Conservation (phyloP, 2,329 filamentous ascomycete genomes). For the Metarhizium sp. region DNA sequence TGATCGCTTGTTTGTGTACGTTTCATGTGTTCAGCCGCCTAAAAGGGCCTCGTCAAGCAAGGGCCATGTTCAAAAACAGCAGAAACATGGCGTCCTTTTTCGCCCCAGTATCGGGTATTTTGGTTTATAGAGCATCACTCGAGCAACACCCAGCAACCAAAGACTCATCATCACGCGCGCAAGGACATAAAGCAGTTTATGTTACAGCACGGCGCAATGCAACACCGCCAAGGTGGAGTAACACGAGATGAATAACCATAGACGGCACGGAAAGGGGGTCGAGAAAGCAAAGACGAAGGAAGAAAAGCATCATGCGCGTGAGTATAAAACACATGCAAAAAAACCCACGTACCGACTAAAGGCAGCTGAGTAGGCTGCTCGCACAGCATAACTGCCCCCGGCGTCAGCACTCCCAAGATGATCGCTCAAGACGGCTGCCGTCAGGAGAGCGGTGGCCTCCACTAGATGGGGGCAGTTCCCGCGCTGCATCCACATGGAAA, state of each 20-base stretch:
- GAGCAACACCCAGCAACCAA: not conserved
- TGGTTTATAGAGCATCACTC: no score
- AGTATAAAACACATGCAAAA: not conserved
- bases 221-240: not conserved
- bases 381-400: slow-evolving; percentile 45
- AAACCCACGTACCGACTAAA: slow-evolving; percentile 54
- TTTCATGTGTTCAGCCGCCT: not conserved
- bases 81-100: no score
- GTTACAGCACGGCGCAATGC: not conserved
- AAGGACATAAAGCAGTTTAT: no score
- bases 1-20: not conserved
- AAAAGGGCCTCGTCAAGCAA: not conserved
- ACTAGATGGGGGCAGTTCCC: slow-evolving; percentile 70
- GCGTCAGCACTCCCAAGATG: slow-evolving; percentile 22
- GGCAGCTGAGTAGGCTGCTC: slow-evolving; percentile 63
- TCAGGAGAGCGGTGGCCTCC: slow-evolving; percentile 67
- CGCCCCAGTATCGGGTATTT: no score
- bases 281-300: not conserved
- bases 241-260: not conserved
- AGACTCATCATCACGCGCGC: not conserved
- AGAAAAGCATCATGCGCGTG: not conserved
- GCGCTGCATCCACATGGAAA: slow-evolving; percentile 62
- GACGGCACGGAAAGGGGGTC: not conserved
- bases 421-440: slow-evolving; percentile 60
- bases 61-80: no score